Evolutionary conservation across 2,329 filamentous ascomycete species (phyloP).

Genomic region (Diaporthe sp.): DNA sequence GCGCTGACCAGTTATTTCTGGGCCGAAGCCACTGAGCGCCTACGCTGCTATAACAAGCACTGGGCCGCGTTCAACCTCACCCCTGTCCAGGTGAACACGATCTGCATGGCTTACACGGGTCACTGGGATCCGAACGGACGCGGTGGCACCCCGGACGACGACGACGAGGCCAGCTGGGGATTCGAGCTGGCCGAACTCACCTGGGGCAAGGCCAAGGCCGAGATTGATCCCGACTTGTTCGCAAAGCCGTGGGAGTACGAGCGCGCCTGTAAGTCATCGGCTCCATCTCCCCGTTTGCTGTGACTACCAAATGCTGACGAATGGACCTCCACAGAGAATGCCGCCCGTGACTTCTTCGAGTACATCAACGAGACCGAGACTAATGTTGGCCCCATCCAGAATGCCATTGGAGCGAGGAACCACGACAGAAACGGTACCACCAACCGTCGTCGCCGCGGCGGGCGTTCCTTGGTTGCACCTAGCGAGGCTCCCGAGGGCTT

Average conservation of each 20-base stretch:
- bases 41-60: background rate
- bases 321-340: constrained; percentile 4
- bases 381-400: constrained; percentile 36
- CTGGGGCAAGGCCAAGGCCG: constrained; percentile 38
- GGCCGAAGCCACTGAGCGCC: constrained; percentile 25
- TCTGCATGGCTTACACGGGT: constrained; percentile 36
- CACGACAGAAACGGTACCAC: background rate
- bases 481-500: background rate
- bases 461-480: background rate
- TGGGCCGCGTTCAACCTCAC: constrained; percentile 24
- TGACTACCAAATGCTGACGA: background rate
- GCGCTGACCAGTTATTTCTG: constrained; percentile 32
- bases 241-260: constrained; percentile 41
- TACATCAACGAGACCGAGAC: constrained; percentile 37
- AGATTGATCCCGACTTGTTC: constrained; percentile 37
- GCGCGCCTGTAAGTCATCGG: constrained; percentile 31
- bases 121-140: constrained; percentile 38
- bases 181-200: constrained; percentile 35
- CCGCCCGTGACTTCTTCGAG: constrained; percentile 39
- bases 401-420: constrained; percentile 1
- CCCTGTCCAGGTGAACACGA: constrained; percentile 31
- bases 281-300: too few relatives aligned
- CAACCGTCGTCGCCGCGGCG: background rate
- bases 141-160: background rate
- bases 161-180: constrained; percentile 34